Evolutionary conservation across 1,139 yeast genomes (phyloP).

Genomic region (Candida buenavistaensis): DNA sequence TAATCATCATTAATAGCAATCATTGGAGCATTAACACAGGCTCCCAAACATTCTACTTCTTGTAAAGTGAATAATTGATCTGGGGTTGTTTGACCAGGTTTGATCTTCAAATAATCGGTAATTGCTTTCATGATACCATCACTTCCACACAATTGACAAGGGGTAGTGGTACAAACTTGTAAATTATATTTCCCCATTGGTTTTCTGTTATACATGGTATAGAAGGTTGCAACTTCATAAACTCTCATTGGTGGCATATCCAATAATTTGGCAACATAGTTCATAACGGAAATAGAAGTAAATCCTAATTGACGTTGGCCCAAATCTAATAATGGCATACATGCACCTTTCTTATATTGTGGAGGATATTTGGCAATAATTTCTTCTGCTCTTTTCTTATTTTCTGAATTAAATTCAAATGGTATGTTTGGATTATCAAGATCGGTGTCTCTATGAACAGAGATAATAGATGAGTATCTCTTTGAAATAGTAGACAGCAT

Average conservation of each 20-base stretch:
- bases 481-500: slow-evolving; percentile 13
- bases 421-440: slow-evolving; percentile 68
- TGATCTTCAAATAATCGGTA: slow-evolving; percentile 57
- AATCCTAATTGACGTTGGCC: slow-evolving; percentile 90
- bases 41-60: slow-evolving; percentile 91
- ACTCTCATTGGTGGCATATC: slow-evolving; percentile 97
- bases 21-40: slow-evolving; percentile 92
- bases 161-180: slow-evolving; percentile 89
- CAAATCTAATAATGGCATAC: slow-evolving; percentile 82
- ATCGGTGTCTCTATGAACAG: slow-evolving; percentile 74
- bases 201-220: slow-evolving; percentile 86
- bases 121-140: slow-evolving; percentile 77
- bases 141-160: slow-evolving; percentile 84
- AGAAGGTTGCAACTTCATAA: slow-evolving; percentile 89
- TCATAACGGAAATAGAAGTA: slow-evolving; percentile 88
- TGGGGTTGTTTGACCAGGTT: slow-evolving; percentile 77
- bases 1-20: slow-evolving; percentile 81
- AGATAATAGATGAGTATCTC: slow-evolving; percentile 45
- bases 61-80: slow-evolving; percentile 80
- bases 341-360: slow-evolving; percentile 85
- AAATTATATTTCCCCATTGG: slow-evolving; percentile 86
- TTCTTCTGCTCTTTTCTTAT: slow-evolving; percentile 67
- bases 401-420: slow-evolving; percentile 74
- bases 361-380: slow-evolving; percentile 80
- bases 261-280: slow-evolving; percentile 82